phyloP scores from a whole-genome alignment of 495 filamentous ascomycete genomes.

The Rhypophila decipiens region DNA sequence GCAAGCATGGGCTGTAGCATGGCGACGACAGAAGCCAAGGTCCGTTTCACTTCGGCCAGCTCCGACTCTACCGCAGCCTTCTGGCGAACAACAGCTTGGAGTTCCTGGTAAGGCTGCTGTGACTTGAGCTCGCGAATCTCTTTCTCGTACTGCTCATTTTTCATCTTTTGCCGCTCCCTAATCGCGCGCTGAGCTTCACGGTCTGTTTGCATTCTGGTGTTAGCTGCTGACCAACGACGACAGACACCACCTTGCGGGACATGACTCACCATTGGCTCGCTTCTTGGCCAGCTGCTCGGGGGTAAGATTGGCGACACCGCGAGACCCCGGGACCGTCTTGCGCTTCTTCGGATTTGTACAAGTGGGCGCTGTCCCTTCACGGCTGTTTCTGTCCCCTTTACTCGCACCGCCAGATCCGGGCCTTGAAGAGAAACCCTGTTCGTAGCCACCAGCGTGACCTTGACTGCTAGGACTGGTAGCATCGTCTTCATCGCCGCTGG shows the following conservation, averaged over 20 bases:
- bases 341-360: too few species aligned
- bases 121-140: slow-evolving; percentile 43
- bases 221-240: background rate
- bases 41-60: slow-evolving; percentile 60
- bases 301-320: slow-evolving; percentile 63
- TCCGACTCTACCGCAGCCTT: slow-evolving; percentile 66
- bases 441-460: background rate
- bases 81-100: slow-evolving; percentile 61
- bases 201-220: slow-evolving; percentile 28
- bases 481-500: background rate
- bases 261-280: slow-evolving; percentile 58
- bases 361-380: too few species aligned
- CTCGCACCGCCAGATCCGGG: slow-evolving; percentile 3
- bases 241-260: background rate
- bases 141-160: slow-evolving; percentile 58
- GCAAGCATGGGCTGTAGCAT: slow-evolving; percentile 58
- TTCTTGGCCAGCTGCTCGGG: slow-evolving; percentile 69
- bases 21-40: slow-evolving; percentile 52
- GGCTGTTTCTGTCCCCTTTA: slow-evolving; percentile 12
- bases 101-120: slow-evolving; percentile 73
- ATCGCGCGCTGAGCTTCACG: slow-evolving; percentile 80
- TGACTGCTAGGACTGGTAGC: background rate
- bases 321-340: slow-evolving; percentile 33
- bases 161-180: slow-evolving; percentile 65
- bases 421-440: background rate